These are phyloP conservation scores for Takashimella koratensis DNA, from an alignment of 1,284 basidiomycete genomes.

Conservation along the genomic window DNA sequence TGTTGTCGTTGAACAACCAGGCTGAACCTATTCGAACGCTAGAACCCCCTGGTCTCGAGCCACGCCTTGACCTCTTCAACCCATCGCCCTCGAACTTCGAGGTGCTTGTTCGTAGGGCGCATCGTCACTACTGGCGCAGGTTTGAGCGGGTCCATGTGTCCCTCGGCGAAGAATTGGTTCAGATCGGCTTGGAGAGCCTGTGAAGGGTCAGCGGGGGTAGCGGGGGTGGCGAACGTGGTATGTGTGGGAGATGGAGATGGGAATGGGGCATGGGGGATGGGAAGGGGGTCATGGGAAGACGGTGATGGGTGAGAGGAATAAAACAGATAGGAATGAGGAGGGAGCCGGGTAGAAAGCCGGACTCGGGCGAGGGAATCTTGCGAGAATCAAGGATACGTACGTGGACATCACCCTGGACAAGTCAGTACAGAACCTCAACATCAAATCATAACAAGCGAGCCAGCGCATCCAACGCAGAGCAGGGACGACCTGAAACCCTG, in stretches of 20 bases:
- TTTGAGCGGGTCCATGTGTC: slow-evolving; percentile 36
- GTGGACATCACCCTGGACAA: slow-evolving; percentile 17
- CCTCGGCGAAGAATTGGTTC: slow-evolving; percentile 23
- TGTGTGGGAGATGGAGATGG: not conserved
- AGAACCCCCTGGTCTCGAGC: slow-evolving; percentile 36
- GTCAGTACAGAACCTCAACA: not conserved
- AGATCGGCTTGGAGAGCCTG: slow-evolving; percentile 34
- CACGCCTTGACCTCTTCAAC: slow-evolving; percentile 38
- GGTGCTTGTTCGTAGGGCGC: slow-evolving; percentile 30
- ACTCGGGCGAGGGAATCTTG: no score
- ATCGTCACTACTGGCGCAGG: slow-evolving; percentile 24
- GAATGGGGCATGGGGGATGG: not conserved
- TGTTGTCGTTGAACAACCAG: no score
- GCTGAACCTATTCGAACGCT: no score
- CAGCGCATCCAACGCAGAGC: not conserved
- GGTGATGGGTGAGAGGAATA: not conserved
- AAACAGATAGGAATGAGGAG: not conserved
- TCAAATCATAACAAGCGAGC: not conserved
- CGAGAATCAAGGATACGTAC: slow-evolving; percentile 17
- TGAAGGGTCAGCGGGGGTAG: not conserved
- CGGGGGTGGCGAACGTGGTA: not conserved
- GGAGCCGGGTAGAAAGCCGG: no score
- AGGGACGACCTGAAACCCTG: not conserved
- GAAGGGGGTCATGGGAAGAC: not conserved
- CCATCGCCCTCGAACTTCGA: slow-evolving; percentile 38